Evolutionary conservation across 305 asterid genomes (phyloP).

Genomic region (Solanum hybrid): DNA sequence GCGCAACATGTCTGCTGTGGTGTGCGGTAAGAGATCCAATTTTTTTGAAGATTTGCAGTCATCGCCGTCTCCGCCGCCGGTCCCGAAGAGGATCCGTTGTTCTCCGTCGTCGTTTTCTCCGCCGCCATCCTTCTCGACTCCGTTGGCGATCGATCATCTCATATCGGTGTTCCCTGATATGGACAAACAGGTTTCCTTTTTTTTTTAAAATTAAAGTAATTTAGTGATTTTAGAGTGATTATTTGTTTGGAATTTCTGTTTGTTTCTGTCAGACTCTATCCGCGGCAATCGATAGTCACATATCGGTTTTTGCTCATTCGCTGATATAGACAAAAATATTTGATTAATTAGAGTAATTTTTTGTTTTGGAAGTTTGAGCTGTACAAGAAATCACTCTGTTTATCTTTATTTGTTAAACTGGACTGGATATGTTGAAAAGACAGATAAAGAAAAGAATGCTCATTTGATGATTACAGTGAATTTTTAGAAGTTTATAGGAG

Average conservation of each 20-base stretch:
- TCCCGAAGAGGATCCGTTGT: slow-evolving; percentile 76
- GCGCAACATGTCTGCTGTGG: slow-evolving; percentile 96
- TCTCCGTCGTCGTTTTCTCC: slow-evolving; percentile 62
- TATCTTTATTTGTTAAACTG: background rate
- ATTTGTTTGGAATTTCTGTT: background rate
- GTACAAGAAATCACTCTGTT: background rate
- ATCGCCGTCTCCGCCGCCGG: slow-evolving; percentile 77
- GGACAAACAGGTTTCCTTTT: slow-evolving; percentile 71
- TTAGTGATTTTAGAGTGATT: background rate
- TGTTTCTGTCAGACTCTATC: slow-evolving; percentile 8
- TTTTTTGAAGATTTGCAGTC: slow-evolving; percentile 67
- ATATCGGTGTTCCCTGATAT: slow-evolving; percentile 67
- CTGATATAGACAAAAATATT: slow-evolving; percentile 51
- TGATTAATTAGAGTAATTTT: background rate
- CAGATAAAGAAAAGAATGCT: background rate
- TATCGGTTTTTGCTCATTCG: slow-evolving; percentile 35
- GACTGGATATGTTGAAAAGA: background rate
- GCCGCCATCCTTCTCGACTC: slow-evolving; percentile 36
- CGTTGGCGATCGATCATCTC: slow-evolving; percentile 52
- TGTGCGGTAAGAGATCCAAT: slow-evolving; percentile 98
- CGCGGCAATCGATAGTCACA: slow-evolving; percentile 51
- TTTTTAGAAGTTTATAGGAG: background rate
- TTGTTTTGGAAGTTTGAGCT: background rate
- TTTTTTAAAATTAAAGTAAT: background rate
- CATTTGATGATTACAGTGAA: background rate